Evolutionary conservation across 2,329 filamentous ascomycete genomes (phyloP).

Genomic region (Lasiodiplodia gonubiensis): DNA sequence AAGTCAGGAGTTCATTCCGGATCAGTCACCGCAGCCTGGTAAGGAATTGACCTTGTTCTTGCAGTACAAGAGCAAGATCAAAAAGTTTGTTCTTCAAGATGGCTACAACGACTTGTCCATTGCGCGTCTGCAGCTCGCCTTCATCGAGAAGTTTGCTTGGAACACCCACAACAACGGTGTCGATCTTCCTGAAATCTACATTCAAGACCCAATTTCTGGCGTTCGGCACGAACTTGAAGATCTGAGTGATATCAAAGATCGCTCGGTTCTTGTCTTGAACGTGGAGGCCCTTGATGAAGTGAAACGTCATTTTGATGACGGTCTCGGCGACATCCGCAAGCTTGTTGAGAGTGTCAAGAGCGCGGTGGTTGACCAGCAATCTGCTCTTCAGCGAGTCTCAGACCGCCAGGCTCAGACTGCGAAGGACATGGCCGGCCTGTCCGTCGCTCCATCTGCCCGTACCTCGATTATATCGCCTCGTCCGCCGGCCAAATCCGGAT

Average conservation of each 20-base stretch:
- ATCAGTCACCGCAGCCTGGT: slow-evolving; percentile 70
- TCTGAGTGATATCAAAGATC: slow-evolving; percentile 88
- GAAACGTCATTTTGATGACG: slow-evolving; percentile 94
- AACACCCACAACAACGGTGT: slow-evolving; percentile 93
- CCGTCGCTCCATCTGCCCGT: slow-evolving; percentile 50
- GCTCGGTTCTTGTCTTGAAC: slow-evolving; percentile 93
- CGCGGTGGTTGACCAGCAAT: slow-evolving; percentile 81
- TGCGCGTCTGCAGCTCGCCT: slow-evolving; percentile 87
- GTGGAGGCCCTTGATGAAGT: slow-evolving; percentile 94
- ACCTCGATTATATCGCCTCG: slow-evolving; percentile 42
- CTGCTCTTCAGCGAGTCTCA: slow-evolving; percentile 82
- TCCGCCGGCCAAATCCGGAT: slow-evolving; percentile 36
- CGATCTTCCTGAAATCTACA: slow-evolving; percentile 95
- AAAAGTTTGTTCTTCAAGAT: slow-evolving; percentile 89
- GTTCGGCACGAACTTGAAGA: slow-evolving; percentile 98
- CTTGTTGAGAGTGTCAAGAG: slow-evolving; percentile 87
- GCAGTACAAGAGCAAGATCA: slow-evolving; percentile 96
- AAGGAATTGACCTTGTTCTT: slow-evolving; percentile 94
- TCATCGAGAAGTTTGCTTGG: slow-evolving; percentile 99
- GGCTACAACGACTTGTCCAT: slow-evolving; percentile 85
- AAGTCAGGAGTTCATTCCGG: slow-evolving; percentile 52
- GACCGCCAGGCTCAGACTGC: slow-evolving; percentile 89
- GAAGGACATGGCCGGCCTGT: slow-evolving; percentile 78
- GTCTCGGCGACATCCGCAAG: slow-evolving; percentile 76
- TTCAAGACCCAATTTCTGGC: slow-evolving; percentile 93